phyloP scores from a whole-genome alignment of 768 basidiomycete species.

The Tulasnella sp. region DNA sequence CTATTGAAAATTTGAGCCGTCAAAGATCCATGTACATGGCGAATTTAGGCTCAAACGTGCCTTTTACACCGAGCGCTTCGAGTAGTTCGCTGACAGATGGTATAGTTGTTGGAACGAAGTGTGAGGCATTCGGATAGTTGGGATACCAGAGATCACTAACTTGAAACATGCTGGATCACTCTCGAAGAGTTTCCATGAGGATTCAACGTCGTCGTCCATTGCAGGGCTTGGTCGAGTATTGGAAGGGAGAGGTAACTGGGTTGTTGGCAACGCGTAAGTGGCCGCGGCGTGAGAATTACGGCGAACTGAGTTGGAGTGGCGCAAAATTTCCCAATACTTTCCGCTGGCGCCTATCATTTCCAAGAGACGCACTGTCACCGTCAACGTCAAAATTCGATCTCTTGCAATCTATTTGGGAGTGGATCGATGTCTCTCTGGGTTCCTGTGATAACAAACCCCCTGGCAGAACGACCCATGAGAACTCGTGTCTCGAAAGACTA shows the following conservation, averaged over 20 bases:
- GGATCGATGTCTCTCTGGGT: no score
- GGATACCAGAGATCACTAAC: neutral
- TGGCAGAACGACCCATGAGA: no score
- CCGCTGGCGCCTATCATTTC: no score
- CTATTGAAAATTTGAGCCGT: neutral
- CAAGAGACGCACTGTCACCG: no score
- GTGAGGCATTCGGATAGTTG: neutral
- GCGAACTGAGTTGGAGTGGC: neutral
- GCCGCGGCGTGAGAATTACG: neutral
- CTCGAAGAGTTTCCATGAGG: conserved; percentile 19
- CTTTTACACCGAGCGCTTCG: conserved; percentile 65
- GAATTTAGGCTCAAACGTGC: neutral
- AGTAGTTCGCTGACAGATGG: conserved; percentile 57
- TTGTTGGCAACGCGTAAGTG: neutral
- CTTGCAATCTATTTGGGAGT: no score
- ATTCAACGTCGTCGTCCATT: conserved; percentile 15
- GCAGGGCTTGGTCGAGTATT: neutral
- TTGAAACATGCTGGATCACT: conserved; percentile 21
- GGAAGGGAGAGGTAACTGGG: neutral
- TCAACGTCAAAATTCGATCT: no score
- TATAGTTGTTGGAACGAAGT: neutral
- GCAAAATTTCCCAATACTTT: no score
- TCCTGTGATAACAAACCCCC: no score
- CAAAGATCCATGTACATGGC: neutral
- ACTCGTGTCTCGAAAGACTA: no score